Evolutionary conservation across 192 early-diverging fungal genomes (phyloP), one percentile per base, ranked within the genome.

Genomic region (Entomortierella parvispora): DNA sequence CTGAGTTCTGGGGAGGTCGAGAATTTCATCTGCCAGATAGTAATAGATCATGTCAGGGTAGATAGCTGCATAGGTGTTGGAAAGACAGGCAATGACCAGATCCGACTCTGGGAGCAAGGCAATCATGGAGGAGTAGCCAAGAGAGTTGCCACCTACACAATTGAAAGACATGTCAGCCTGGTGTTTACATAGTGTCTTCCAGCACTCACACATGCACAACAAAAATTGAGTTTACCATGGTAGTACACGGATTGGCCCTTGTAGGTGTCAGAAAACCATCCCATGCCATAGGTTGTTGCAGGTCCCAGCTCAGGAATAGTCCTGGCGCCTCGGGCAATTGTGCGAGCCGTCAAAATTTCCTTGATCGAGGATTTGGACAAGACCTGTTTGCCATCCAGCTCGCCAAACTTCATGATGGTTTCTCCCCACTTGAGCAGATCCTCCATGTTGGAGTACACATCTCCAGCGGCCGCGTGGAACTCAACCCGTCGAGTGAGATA

Each of bases 91-190:
- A 56, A 70, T 34, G 7, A 70, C 59, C 17, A 70, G 45, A 18
- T 70, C 68, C 11, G 58, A 28, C 46, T 70, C 68, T 6, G 68
- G 68, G 59, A 62, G 62, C 14, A 70, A 49, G 18, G 59, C 59
- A 48, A 70, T 23, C 28, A 61, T 29, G 31, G 67, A 61, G 18
- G 31, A 32, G 48, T 20, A 69, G 20, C 67, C 67, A 44, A 48
- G 58, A 54, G 51, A 45, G 18, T 40, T 26, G 37, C 67, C 67
- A 20, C 11, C 67, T 69, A 69, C 25, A 53, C 22, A 47, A 25
- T 34, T 50, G 20, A 55, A 12, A 32, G 25, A 23, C n/a, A 29
- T 34, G 28, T 26, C 1, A 6, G 15, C 10, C 29, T 8, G 0
- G 25, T 26, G 52, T 45, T 23, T n/a, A n/a, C n/a, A n/a, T n/a